Conservation (phyloP, 176 grass and related monocot species). For the Eremochloa ophiuroides region DNA sequence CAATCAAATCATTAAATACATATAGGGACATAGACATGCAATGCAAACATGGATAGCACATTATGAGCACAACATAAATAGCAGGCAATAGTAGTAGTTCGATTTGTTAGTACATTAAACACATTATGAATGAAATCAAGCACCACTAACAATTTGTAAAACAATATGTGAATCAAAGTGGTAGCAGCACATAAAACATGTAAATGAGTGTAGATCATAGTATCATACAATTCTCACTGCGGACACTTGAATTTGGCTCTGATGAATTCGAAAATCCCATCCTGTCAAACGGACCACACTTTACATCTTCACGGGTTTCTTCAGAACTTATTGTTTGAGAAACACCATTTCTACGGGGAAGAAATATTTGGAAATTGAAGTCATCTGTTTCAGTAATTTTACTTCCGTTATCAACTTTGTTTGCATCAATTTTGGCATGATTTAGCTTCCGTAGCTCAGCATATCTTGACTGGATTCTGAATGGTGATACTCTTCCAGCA, state of each 20-base stretch:
- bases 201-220: conserved; percentile 11
- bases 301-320: conserved; percentile 50
- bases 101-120: conserved; percentile 1
- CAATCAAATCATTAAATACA: neutral
- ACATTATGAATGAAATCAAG: conserved; percentile 3
- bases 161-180: conserved; percentile 11
- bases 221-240: conserved; percentile 81
- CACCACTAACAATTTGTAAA: conserved; percentile 10
- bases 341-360: conserved; percentile 54
- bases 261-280: conserved; percentile 28
- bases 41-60: neutral
- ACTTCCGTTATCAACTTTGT: conserved; percentile 44
- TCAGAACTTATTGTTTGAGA: conserved; percentile 46
- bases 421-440: conserved; percentile 42
- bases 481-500: conserved; percentile 50
- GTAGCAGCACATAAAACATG: neutral
- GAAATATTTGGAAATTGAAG: conserved; percentile 47
- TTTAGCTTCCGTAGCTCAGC: conserved; percentile 38
- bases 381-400: conserved; percentile 57
- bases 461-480: conserved; percentile 60
- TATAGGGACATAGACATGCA: neutral
- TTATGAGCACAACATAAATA: neutral
- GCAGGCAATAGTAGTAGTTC: neutral
- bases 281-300: conserved; percentile 29
- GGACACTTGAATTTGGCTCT: conserved; percentile 53